A percentile compares a stretch with the other conserved stretches of the same genome.
These are phyloP conservation scores for Tarenaya hassleriana DNA, from an alignment of 345 rosid genomes.

Conservation along the genomic window DNA sequence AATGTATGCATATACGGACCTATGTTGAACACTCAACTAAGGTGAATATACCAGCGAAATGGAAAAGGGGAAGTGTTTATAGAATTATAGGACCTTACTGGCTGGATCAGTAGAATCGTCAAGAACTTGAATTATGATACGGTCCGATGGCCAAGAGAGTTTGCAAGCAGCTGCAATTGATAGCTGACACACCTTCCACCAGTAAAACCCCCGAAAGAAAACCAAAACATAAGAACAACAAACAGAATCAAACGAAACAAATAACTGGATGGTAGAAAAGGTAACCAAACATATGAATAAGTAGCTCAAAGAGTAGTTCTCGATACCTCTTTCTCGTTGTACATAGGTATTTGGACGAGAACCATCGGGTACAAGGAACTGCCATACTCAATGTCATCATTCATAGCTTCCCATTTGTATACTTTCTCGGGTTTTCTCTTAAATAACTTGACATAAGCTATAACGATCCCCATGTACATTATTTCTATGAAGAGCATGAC, in stretches of 20 bases:
- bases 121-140: conserved; percentile 57
- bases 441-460: conserved; percentile 24
- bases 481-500: conserved; percentile 32
- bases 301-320: not conserved
- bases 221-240: not conserved
- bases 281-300: no score
- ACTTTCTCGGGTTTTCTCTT: conserved; percentile 24
- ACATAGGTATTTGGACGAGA: conserved; percentile 35
- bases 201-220: conserved; percentile 8
- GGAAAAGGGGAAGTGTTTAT: conserved; percentile 12
- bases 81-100: conserved; percentile 46
- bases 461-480: conserved; percentile 33
- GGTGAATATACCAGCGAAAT: not conserved
- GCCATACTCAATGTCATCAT: conserved; percentile 24
- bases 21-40: not conserved
- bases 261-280: not conserved
- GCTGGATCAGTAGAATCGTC: conserved; percentile 63
- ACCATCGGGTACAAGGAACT: conserved; percentile 27
- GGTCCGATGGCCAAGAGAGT: conserved; percentile 51
- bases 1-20: not conserved
- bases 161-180: conserved; percentile 65
- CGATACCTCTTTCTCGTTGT: conserved; percentile 33
- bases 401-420: conserved; percentile 27
- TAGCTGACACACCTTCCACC: conserved; percentile 48
- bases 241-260: not conserved